Evolutionary conservation across 2,329 filamentous ascomycete genomes (phyloP).

Genomic region (Epichloe glyceriae): DNA sequence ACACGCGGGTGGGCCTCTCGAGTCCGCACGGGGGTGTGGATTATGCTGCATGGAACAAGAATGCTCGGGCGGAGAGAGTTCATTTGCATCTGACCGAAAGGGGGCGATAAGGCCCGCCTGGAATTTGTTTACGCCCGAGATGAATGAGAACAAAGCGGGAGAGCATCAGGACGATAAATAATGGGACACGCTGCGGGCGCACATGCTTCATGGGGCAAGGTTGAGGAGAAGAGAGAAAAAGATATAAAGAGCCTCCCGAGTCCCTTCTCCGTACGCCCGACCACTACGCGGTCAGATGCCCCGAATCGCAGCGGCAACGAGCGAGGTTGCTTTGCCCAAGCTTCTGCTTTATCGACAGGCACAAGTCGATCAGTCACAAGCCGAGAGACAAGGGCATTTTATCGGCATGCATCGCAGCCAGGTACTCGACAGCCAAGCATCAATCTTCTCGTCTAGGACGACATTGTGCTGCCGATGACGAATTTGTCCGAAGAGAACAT

Average conservation of each 20-base stretch:
- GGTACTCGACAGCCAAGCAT: not conserved
- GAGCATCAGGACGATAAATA: constrained; percentile 1
- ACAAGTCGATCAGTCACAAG: not conserved
- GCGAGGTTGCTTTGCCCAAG: not conserved
- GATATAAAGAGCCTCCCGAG: not conserved
- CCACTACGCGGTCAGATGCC: not conserved
- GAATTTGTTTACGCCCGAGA: not conserved
- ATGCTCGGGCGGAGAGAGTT: not conserved
- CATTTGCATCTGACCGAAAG: too few species aligned
- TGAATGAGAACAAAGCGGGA: not conserved
- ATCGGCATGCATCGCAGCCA: not conserved
- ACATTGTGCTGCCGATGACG: not conserved
- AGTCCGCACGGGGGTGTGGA: constrained; percentile 2
- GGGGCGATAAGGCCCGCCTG: too few species aligned
- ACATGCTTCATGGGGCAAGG: not conserved
- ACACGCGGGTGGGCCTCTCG: constrained; percentile 12
- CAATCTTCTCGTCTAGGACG: not conserved
- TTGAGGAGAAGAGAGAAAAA: not conserved
- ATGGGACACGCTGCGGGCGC: constrained; percentile 1
- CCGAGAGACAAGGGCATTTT: not conserved
- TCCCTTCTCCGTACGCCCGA: too few species aligned
- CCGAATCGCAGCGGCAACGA: not conserved
- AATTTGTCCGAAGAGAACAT: not conserved
- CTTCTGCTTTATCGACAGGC: not conserved
- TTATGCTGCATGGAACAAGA: constrained; percentile 1